Base-by-base conservation (phyloP, 108 stramenopile species). In the Seminavis robusta region DNA sequence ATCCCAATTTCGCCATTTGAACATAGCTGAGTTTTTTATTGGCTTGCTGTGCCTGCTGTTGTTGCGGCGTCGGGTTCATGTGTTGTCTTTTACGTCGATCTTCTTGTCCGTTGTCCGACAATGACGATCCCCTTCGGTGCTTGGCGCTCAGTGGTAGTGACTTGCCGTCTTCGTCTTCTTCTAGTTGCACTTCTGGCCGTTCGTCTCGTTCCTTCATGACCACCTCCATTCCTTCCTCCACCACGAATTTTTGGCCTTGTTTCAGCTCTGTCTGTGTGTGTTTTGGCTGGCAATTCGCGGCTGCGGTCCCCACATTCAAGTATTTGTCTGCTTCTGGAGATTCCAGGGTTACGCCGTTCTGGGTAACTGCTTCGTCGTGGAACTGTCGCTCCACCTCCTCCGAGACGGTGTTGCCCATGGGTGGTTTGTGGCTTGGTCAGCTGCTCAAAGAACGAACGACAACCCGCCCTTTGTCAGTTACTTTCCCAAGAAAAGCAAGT, bases 1-100 rank as follows among this genome's bases (percentile, higher is more conserved):
- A 96, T 34, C 92, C 94, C 45, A 80, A 42, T 41, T 70, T 69
- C 41, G 92, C 88, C 84, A 93, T 88, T 66, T 86, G 85, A 52
- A 84, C 65, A 53, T 86, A 90, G 0, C 70, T 59, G 0, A 75
- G 48, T 47, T 81, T 81, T 47, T 72, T 65, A 29, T 67, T 59
- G 27, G 74, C 61, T 33, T 69, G 41, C 5, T 44, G 13, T 45
- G 24, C 33, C 48, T 68, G 43, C 26, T 67, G 45, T 38, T 65
- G 58, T 39, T 66, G 33, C 32, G 2, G 65, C 60, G 33, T 53
- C 66, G 47, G 71, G 61, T 60, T 74, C 50, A 29, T 70, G 59
- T 62, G 72, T 41, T 65, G 72, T 28, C 54, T 50, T 42, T 61
- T 74, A 25, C 63, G 65, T 48, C 74, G 64, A 40, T 58, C 67